Conservation (phyloP, 495 filamentous ascomycete species). For the Penicillium egyptiacum region DNA sequence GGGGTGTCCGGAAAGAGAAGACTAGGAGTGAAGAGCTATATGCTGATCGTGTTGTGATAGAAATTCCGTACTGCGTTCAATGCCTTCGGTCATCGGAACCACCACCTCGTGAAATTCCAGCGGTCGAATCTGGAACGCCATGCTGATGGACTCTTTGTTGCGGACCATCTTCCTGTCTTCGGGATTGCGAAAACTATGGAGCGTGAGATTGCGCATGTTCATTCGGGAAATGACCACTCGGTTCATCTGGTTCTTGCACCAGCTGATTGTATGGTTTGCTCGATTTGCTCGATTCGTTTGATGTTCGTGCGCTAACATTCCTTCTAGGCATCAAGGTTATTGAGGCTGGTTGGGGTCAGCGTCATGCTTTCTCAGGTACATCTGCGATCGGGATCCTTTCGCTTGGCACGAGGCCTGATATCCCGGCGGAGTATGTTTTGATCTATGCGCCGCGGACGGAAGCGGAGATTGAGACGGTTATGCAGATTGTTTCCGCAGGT, state of each 20-base stretch:
- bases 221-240: constrained; percentile 62
- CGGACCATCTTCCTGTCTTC: constrained; percentile 22
- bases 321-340: constrained; percentile 62
- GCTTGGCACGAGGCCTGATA: constrained; percentile 28
- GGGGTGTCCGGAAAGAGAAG: not conserved
- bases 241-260: constrained; percentile 78
- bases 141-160: constrained; percentile 32
- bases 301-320: constrained; percentile 1
- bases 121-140: constrained; percentile 33
- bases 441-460: constrained; percentile 78
- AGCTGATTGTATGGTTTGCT: constrained; percentile 53
- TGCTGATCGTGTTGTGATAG: constrained; percentile 17
- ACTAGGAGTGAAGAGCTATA: not conserved
- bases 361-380: constrained; percentile 75
- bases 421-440: constrained; percentile 69
- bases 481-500: constrained; percentile 68
- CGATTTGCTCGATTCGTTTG: not conserved
- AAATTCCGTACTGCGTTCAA: constrained; percentile 28
- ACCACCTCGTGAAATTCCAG: constrained; percentile 32
- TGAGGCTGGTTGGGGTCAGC: constrained; percentile 82
- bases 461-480: constrained; percentile 65
- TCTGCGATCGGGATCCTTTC: constrained; percentile 44
- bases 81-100: constrained; percentile 30
- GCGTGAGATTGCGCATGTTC: constrained; percentile 80
- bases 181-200: constrained; percentile 21